Evolutionary conservation across 129 eudicot species (phyloP).

Genomic region (Helianthus annuus): DNA sequence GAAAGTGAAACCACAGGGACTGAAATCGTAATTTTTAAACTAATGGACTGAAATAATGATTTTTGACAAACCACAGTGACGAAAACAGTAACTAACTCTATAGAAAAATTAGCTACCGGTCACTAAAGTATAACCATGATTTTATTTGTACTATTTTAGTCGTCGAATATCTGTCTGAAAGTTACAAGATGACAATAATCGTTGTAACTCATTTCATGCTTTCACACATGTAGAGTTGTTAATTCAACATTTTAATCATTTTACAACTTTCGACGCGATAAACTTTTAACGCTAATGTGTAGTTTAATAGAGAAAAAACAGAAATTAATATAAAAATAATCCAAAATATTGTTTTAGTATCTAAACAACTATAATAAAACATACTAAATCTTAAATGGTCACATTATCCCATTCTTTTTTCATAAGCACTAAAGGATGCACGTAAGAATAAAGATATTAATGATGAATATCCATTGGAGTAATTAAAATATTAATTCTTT

Average conservation of each 20-base stretch:
- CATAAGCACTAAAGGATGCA: background rate
- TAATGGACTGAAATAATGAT: too few species aligned
- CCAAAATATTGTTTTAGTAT: background rate
- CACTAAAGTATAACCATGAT: background rate
- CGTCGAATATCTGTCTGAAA: too few species aligned
- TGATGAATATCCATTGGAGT: background rate
- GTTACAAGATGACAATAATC: too few species aligned
- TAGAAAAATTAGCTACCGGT: too few species aligned
- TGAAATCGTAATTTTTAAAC: too few species aligned
- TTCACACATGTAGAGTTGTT: background rate
- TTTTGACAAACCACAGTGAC: too few species aligned
- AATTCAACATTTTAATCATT: too few species aligned
- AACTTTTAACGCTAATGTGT: background rate
- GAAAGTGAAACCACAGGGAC: too few species aligned
- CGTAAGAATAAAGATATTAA: background rate
- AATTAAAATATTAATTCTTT: background rate
- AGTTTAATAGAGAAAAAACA: background rate
- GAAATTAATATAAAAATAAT: background rate
- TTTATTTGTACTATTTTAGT: background rate
- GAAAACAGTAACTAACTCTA: too few species aligned
- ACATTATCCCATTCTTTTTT: slow-evolving; percentile 2
- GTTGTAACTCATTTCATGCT: too few species aligned
- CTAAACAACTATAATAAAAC: background rate
- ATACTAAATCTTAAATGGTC: background rate
- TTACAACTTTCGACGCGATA: too few species aligned